Base-by-base conservation (phyloP, 2,329 filamentous ascomycete genomes). In the Penicillium paneum region DNA sequence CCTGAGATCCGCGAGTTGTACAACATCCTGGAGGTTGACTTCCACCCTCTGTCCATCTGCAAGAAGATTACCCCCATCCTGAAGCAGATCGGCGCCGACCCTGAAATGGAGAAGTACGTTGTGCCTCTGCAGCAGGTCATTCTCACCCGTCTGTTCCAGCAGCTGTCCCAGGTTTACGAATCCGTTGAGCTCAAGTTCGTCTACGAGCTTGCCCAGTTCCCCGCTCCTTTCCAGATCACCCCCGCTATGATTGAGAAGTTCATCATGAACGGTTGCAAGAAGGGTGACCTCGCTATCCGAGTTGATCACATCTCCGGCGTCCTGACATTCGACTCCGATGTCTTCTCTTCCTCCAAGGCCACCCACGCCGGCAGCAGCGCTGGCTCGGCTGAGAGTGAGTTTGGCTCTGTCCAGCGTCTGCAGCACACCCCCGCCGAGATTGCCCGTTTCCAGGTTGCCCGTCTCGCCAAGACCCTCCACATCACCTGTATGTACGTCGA, bases 241-340 rank as follows among this genome's bases (percentile, higher is more conserved):
- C 87, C 89, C 50, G 86, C 88, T 63, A 96, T 90, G 58, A 95
- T 99, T 64, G 94, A 99, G 81, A 99, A 97, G 80, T 99, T 99
- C 82, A 97, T 99, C 82, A 99, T 99, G 94, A 99, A 99, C 76
- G 94, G 94, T 61, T 97, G 96, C 84, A 99, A 99, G 86, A 99
- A 99, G 84, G 94, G 94, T 54, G 94, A 99, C 67, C 83, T 99
- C 42, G 89, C 94, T 50, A 95, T 99, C 67, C 91, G 94, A 58
- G 91, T 97, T 76, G 90, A 97, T 71, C 94, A 99, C 72, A 91
- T 91, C 58, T 93, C 92, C 50, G 91, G 94, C 57, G 90, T 97
- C 46, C 84, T 99, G 57, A 97, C 91, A 73, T 99, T 99, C 67
- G 94, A 99, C 74, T 95, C 91, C 51, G 94, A 99, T 74, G 91